Evolutionary conservation across 2,329 filamentous ascomycete genomes (phyloP).

Genomic region (Delphinella strobiligena): DNA sequence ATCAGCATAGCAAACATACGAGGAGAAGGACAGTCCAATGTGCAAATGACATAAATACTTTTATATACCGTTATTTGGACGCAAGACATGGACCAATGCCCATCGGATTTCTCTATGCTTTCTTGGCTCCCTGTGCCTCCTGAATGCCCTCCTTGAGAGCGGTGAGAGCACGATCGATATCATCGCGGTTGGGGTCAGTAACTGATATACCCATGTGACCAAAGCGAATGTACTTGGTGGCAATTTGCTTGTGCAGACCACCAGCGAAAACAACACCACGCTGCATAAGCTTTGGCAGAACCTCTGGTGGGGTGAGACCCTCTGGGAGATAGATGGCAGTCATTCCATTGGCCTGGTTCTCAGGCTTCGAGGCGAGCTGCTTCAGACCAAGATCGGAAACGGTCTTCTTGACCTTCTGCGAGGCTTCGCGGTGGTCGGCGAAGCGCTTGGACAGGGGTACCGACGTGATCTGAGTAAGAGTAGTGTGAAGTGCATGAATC

Average conservation of each 20-base stretch:
- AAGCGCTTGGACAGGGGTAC: conserved; percentile 73
- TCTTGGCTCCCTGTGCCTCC: conserved; percentile 40
- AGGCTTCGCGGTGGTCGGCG: conserved; percentile 64
- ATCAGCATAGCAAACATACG: no score
- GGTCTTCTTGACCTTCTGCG: conserved; percentile 76
- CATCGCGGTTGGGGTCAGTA: conserved; percentile 63
- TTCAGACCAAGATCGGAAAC: conserved; percentile 71
- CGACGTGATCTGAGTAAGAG: conserved; percentile 75
- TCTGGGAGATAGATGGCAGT: conserved; percentile 94
- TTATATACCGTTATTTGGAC: no score
- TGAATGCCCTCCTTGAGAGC: conserved; percentile 62
- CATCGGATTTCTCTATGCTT: no score
- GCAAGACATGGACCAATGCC: no score
- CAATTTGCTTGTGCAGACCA: conserved; percentile 92
- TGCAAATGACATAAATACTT: no score
- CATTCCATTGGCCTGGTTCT: conserved; percentile 94
- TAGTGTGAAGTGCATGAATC: conserved; percentile 81
- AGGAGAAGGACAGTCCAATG: no score
- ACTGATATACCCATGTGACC: conserved; percentile 97
- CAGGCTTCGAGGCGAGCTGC: conserved; percentile 72
- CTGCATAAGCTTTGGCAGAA: conserved; percentile 73
- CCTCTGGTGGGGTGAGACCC: conserved; percentile 62
- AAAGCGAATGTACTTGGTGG: conserved; percentile 83
- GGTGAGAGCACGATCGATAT: conserved; percentile 74
- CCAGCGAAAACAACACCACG: conserved; percentile 90